Percentiles rank a stretch among this genome's conserved stretches.
phyloP scores from a whole-genome alignment of 495 filamentous ascomycete genomes.

The Penicillium bovifimosum region DNA sequence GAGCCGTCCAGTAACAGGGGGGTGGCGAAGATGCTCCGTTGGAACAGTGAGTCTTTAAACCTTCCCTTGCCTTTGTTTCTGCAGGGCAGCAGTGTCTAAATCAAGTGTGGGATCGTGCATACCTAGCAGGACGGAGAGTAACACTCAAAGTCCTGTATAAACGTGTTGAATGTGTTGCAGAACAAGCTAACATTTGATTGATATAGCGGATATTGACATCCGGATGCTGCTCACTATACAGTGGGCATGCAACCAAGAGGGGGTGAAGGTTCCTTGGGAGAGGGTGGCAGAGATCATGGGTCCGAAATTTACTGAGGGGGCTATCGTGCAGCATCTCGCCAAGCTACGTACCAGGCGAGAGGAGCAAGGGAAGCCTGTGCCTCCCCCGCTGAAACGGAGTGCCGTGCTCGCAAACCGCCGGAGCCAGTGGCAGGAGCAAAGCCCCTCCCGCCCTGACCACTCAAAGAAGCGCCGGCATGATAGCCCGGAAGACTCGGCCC shows the following conservation, averaged over 20 bases:
- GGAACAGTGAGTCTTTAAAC: conserved; percentile 35
- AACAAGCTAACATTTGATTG: background rate
- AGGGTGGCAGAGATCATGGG: conserved; percentile 33
- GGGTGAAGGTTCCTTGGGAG: conserved; percentile 39
- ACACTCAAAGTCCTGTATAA: background rate
- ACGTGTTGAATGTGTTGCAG: background rate
- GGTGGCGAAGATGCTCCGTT: conserved; percentile 32
- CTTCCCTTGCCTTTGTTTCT: background rate
- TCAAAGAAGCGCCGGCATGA: too few species aligned
- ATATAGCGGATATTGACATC: conserved; percentile 36
- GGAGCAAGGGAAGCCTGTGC: conserved; percentile 27
- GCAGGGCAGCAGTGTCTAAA: background rate
- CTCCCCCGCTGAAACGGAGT: conserved; percentile 27
- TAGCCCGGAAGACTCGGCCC: too few species aligned
- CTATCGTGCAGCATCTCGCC: conserved; percentile 44
- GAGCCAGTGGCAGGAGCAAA: too few species aligned
- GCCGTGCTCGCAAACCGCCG: too few species aligned
- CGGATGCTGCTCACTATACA: conserved; percentile 40
- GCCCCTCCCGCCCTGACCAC: too few species aligned
- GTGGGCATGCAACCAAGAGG: conserved; percentile 32
- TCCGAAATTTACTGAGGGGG: conserved; percentile 33
- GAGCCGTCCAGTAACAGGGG: too few species aligned
- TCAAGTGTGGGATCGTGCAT: background rate
- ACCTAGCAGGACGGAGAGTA: background rate
- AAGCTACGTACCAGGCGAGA: conserved; percentile 38